phyloP scores from a whole-genome alignment of 2,329 filamentous ascomycete species.

The Aspergillus quadricinctus region DNA sequence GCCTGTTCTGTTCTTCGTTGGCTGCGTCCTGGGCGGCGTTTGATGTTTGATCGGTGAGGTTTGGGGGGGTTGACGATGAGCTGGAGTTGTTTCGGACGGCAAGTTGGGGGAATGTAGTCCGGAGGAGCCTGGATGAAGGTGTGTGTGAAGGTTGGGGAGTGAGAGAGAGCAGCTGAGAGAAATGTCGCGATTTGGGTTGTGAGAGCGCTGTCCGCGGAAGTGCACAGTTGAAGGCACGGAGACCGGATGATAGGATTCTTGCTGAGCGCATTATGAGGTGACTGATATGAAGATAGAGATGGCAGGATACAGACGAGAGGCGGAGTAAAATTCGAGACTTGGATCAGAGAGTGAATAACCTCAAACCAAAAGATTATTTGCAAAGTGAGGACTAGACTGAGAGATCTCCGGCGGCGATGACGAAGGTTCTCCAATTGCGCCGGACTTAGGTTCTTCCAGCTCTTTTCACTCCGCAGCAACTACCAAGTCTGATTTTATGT shows the following conservation, averaged over 20 bases:
- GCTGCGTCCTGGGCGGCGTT: conserved; percentile 26
- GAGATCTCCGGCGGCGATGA: conserved; percentile 6
- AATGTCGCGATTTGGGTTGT: conserved; percentile 16
- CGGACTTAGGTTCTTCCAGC: conserved; percentile 26
- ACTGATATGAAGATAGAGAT: not conserved
- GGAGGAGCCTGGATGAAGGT: conserved; percentile 1
- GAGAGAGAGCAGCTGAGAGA: conserved; percentile 17
- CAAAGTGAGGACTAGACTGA: not conserved
- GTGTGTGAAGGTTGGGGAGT: conserved; percentile 3
- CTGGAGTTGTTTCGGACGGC: conserved; percentile 28
- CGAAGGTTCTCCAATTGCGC: conserved; percentile 15
- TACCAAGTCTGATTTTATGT: not conserved
- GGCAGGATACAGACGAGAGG: not conserved
- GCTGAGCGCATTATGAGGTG: conserved; percentile 17
- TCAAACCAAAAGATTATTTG: not conserved
- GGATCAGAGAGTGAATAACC: not conserved
- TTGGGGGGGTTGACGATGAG: conserved; percentile 17
- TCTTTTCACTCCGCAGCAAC: conserved; percentile 18
- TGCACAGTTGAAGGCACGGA: conserved; percentile 18
- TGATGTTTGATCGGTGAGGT: conserved; percentile 30
- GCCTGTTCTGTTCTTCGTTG: conserved; percentile 32
- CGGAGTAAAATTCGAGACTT: not conserved
- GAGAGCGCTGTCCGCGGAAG: conserved; percentile 13
- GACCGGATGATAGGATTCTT: conserved; percentile 12
- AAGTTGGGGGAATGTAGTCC: conserved; percentile 6